Evolutionary conservation across 2,329 filamentous ascomycete species (phyloP).

Genomic region (Daldinia eschscholtzii): DNA sequence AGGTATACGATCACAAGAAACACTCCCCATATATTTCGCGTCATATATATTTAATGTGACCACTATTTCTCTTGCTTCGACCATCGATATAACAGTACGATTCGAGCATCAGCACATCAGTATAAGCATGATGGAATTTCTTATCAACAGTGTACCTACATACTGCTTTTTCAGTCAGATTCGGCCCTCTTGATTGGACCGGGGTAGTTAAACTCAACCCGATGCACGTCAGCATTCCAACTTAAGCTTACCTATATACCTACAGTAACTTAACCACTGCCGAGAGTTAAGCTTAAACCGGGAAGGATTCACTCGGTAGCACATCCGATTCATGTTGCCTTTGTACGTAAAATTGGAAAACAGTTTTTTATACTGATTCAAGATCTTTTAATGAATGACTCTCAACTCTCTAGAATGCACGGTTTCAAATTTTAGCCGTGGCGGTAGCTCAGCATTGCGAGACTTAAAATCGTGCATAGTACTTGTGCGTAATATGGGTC

Average conservation of each 20-base stretch:
- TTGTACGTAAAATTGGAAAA: too few species aligned
- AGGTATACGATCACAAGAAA: not conserved
- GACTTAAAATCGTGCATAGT: too few species aligned
- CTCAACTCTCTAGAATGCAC: too few species aligned
- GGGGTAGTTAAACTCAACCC: not conserved
- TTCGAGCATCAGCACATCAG: not conserved
- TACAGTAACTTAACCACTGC: not conserved
- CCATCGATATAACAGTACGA: not conserved
- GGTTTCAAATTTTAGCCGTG: too few species aligned
- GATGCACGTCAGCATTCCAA: constrained; percentile 1
- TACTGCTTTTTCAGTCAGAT: not conserved
- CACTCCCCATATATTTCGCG: not conserved
- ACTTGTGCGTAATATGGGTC: too few species aligned
- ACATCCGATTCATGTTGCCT: not conserved
- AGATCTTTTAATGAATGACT: too few species aligned
- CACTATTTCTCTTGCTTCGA: not conserved
- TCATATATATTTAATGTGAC: not conserved
- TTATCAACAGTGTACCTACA: not conserved
- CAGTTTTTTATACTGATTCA: too few species aligned
- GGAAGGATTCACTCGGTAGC: not conserved
- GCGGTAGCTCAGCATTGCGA: too few species aligned
- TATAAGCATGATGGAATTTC: not conserved
- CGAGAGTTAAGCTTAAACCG: not conserved
- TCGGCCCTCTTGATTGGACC: not conserved
- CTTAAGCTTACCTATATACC: not conserved